Evolutionary conservation across 1,284 basidiomycete genomes (phyloP).

Genomic region (Moesziomyces sp.): DNA sequence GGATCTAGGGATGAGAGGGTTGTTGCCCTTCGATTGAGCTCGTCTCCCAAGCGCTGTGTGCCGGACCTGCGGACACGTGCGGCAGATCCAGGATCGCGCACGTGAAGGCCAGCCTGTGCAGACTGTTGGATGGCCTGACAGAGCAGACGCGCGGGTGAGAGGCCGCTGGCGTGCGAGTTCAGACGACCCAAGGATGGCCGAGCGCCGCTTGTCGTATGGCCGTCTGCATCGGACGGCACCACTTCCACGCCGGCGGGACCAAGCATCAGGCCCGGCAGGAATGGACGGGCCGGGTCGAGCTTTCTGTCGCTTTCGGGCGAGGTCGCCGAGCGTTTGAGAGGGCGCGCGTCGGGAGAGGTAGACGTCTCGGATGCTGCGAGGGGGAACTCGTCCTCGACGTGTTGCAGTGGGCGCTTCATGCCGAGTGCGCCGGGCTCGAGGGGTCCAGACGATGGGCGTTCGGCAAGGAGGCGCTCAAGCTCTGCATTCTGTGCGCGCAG

Average conservation of each 20-base stretch:
- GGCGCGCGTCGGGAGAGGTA: slow-evolving; percentile 15
- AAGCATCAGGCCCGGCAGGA: slow-evolving; percentile 29
- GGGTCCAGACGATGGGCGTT: slow-evolving; percentile 8
- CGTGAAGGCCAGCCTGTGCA: slow-evolving; percentile 37
- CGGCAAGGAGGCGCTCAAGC: slow-evolving; percentile 25
- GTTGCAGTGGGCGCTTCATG: slow-evolving; percentile 32
- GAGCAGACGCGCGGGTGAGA: slow-evolving; percentile 43
- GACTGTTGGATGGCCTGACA: slow-evolving; percentile 52
- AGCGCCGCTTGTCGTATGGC: not conserved
- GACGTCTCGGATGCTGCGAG: slow-evolving; percentile 20
- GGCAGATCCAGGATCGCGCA: slow-evolving; percentile 35
- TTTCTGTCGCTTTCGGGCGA: slow-evolving; percentile 13
- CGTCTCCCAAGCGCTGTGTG: slow-evolving; percentile 28
- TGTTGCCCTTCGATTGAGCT: slow-evolving; percentile 21
- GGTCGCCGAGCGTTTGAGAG: slow-evolving; percentile 20
- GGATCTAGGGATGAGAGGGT: slow-evolving; percentile 7
- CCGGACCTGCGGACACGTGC: slow-evolving; percentile 10
- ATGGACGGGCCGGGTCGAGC: not conserved
- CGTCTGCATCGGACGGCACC: slow-evolving; percentile 2
- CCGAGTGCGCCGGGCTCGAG: slow-evolving; percentile 4
- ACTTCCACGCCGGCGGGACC: slow-evolving; percentile 35
- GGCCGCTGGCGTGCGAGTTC: slow-evolving; percentile 43
- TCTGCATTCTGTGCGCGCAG: slow-evolving; percentile 41
- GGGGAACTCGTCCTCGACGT: slow-evolving; percentile 32
- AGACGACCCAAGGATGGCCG: slow-evolving; percentile 30